phyloP scores from a whole-genome alignment of 2,329 filamentous ascomycete genomes.

The Arachnopeziza araneosa region DNA sequence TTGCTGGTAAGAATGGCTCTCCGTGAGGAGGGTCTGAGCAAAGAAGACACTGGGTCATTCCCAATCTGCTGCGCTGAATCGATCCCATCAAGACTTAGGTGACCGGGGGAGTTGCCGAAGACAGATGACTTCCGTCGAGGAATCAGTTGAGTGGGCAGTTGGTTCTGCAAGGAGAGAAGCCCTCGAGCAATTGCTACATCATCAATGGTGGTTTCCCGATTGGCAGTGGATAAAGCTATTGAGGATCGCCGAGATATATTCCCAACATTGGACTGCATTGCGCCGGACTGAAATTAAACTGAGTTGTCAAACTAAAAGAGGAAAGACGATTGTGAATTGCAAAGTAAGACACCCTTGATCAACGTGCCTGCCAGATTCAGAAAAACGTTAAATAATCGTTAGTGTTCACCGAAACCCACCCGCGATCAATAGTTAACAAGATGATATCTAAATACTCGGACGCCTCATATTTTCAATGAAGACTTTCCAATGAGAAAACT shows the following conservation, averaged over 20 bases:
- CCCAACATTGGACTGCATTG: constrained; percentile 28
- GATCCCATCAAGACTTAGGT: constrained; percentile 2
- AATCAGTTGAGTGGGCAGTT: constrained; percentile 8
- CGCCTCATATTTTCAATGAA: background rate
- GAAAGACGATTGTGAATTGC: background rate
- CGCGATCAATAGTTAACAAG: too few relatives aligned
- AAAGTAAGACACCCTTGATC: background rate
- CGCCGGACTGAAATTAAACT: constrained; percentile 1
- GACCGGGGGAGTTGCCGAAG: constrained; percentile 1
- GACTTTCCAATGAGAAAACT: background rate
- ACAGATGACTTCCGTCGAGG: constrained; percentile 17
- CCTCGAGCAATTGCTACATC: constrained; percentile 23
- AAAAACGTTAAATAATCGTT: background rate
- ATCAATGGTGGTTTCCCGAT: constrained; percentile 11
- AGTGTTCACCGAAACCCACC: background rate
- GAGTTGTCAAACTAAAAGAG: background rate
- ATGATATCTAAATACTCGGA: too few relatives aligned
- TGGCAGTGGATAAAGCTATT: constrained; percentile 19
- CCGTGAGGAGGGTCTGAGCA: background rate
- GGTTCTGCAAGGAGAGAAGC: background rate
- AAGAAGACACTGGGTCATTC: background rate
- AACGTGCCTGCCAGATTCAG: constrained; percentile 6
- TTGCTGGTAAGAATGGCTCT: constrained; percentile 34
- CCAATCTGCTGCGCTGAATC: constrained; percentile 3
- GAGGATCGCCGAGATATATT: constrained; percentile 25